Conservation (phyloP, 2,329 filamentous ascomycete species). For the Clonostachys rhizophaga region DNA sequence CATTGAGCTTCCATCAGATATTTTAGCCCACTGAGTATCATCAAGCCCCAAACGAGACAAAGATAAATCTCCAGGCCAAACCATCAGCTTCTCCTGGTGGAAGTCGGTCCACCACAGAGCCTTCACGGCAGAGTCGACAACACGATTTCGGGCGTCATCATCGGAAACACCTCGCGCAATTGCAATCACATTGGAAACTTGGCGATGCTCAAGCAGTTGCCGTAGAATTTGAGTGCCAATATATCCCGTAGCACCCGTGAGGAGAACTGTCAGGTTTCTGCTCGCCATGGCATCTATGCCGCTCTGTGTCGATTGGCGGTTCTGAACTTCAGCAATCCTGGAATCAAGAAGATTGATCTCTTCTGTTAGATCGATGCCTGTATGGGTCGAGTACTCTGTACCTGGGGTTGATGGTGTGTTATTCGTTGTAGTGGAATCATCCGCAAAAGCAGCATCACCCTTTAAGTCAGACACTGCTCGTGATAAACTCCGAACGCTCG, state of each 20-base stretch:
- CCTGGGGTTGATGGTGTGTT: too few species aligned
- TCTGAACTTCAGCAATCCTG: too few species aligned
- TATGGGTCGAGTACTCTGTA: too few species aligned
- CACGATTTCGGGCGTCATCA: conserved; percentile 54
- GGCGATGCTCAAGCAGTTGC: conserved; percentile 56
- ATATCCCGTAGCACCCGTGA: conserved; percentile 76
- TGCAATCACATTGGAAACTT: conserved; percentile 51
- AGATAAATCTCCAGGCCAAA: conserved; percentile 9
- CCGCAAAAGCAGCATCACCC: too few species aligned
- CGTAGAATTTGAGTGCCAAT: conserved; percentile 73
- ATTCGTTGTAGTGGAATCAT: too few species aligned
- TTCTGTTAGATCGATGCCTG: too few species aligned
- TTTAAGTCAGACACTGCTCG: too few species aligned
- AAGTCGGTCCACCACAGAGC: conserved; percentile 7
- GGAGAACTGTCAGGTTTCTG: conserved; percentile 27
- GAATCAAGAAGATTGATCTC: too few species aligned
- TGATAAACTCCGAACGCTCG: too few species aligned
- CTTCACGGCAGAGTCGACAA: conserved; percentile 28
- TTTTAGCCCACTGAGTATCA: conserved; percentile 52
- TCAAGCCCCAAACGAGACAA: conserved; percentile 1
- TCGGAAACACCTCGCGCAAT: conserved; percentile 66
- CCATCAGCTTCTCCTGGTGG: conserved; percentile 1
- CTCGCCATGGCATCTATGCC: too few species aligned
- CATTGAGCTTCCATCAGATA: conserved; percentile 42
- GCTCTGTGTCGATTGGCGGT: too few species aligned